Evolutionary conservation across 805 yeast species (phyloP).

Genomic region (Kodamaea neixiangensis): DNA sequence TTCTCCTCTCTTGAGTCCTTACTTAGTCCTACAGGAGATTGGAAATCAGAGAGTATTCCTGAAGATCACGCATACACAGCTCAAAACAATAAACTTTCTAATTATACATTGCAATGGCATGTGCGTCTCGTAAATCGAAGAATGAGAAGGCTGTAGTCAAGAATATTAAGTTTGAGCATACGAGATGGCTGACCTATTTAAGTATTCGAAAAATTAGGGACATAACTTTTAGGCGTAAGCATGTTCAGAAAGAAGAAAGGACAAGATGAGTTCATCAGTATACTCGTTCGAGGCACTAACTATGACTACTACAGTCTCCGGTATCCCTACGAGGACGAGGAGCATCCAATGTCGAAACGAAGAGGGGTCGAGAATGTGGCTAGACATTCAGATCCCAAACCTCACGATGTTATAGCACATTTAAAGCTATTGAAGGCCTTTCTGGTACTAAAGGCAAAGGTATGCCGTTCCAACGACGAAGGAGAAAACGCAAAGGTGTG

Average conservation of each 20-base stretch:
- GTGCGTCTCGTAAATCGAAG: not conserved
- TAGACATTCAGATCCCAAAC: not conserved
- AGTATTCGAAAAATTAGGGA: not conserved
- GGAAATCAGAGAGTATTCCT: too few species aligned
- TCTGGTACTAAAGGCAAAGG: constrained; percentile 16
- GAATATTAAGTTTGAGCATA: too few species aligned
- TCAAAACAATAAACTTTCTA: too few species aligned
- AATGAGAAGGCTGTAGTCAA: not conserved
- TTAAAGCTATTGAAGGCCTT: constrained; percentile 25
- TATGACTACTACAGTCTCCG: not conserved
- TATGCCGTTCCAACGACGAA: constrained; percentile 9
- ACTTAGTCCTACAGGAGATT: too few species aligned
- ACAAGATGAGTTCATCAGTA: not conserved
- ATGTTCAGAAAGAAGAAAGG: not conserved
- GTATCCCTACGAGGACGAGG: not conserved
- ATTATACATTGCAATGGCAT: too few species aligned
- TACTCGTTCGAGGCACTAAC: not conserved
- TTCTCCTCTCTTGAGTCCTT: too few species aligned
- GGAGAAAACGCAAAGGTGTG: constrained; percentile 16
- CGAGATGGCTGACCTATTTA: not conserved
- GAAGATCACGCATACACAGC: too few species aligned
- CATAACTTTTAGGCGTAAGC: not conserved
- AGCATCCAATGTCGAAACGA: too few species aligned
- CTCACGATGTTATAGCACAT: constrained; percentile 20
- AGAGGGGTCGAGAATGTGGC: not conserved